These are phyloP conservation scores for Combretum micranthum DNA, from an alignment of 345 rosid species.

Conservation along the genomic window DNA sequence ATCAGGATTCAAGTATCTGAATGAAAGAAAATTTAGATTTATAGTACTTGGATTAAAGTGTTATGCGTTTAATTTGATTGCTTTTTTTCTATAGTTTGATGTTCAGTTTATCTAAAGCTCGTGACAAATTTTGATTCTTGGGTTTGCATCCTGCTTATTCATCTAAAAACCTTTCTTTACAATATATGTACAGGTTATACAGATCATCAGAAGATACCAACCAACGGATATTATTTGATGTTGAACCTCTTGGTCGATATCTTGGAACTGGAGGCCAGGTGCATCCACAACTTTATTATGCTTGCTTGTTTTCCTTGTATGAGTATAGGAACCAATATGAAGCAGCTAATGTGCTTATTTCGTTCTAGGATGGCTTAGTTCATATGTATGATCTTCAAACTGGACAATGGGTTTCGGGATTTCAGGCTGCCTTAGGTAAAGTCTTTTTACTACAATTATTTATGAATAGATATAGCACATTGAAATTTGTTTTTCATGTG, in stretches of 20 bases:
- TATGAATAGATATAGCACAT: too few relatives aligned
- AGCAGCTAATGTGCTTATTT: background rate
- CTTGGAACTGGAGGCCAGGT: constrained; percentile 98
- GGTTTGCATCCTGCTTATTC: too few relatives aligned
- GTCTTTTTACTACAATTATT: background rate
- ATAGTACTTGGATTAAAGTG: too few relatives aligned
- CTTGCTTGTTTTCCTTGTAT: too few relatives aligned
- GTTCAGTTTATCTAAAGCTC: too few relatives aligned
- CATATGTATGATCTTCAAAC: constrained; percentile 89
- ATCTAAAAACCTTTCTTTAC: background rate
- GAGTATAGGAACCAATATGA: too few relatives aligned
- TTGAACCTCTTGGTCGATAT: constrained; percentile 69
- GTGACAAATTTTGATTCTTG: too few relatives aligned
- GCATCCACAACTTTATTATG: constrained; percentile 1
- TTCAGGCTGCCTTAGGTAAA: constrained; percentile 87
- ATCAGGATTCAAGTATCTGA: too few relatives aligned
- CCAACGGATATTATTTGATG: constrained; percentile 86
- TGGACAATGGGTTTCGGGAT: constrained; percentile 81
- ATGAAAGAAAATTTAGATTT: too few relatives aligned
- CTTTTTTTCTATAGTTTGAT: too few relatives aligned
- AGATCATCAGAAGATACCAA: constrained; percentile 79
- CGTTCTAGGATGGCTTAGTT: constrained; percentile 79
- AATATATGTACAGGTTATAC: constrained; percentile 47
- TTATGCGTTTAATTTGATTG: too few relatives aligned
- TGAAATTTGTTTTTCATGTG: too few relatives aligned